Percentiles rank a stretch among this genome's conserved stretches.
Evolutionary conservation across 2,329 filamentous ascomycete species (phyloP).

Genomic region (Diaporthe destruens): DNA sequence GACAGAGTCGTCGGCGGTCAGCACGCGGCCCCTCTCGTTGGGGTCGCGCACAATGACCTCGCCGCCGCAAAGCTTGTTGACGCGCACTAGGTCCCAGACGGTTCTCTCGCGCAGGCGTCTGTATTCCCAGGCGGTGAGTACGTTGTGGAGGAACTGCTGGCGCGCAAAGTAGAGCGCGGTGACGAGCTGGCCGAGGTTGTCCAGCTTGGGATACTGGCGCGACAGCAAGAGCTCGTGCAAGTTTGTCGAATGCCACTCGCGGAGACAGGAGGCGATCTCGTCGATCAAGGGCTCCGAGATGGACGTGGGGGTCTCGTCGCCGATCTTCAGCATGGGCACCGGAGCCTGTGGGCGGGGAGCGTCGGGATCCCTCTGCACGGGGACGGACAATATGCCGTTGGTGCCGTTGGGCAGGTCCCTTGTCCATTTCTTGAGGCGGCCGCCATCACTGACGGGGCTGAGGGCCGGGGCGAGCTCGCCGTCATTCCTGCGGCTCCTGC

Average conservation of each 20-base stretch:
- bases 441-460: conserved; percentile 40
- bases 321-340: conserved; percentile 97
- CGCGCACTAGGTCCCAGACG: conserved; percentile 93
- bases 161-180: conserved; percentile 85
- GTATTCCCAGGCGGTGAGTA: conserved; percentile 89
- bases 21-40: conserved; percentile 81
- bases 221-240: conserved; percentile 90
- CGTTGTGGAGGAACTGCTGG: conserved; percentile 92
- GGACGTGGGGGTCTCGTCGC: conserved; percentile 94
- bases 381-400: conserved; percentile 59
- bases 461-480: conserved; percentile 43
- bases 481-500: conserved; percentile 53
- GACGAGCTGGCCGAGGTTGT: conserved; percentile 84
- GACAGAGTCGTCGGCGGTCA: conserved; percentile 93
- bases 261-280: conserved; percentile 94
- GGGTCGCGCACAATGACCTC: conserved; percentile 97
- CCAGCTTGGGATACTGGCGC: conserved; percentile 83
- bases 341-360: conserved; percentile 86
- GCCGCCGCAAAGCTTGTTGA: conserved; percentile 93
- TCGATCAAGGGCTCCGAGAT: conserved; percentile 91
- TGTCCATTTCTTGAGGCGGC: conserved; percentile 42
- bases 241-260: conserved; percentile 99
- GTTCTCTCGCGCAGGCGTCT: conserved; percentile 85
- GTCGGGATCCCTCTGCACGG: conserved; percentile 71
- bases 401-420: conserved; percentile 56